Conservation (phyloP, 2,329 filamentous ascomycete species). For the Alternaria dauci region DNA sequence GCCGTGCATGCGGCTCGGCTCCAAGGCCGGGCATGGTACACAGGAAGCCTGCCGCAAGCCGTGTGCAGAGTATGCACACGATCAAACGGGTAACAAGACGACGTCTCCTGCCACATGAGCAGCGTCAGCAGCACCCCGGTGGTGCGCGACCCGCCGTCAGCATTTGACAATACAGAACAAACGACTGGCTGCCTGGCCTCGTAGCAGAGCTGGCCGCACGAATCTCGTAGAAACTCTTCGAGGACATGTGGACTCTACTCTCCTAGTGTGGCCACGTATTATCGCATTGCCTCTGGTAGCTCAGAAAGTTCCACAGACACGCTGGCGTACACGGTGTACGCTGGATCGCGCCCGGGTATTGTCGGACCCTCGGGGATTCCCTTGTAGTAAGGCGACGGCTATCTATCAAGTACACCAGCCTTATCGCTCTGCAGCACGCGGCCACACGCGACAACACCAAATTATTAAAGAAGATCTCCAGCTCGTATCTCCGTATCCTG, state of each 20-base stretch:
- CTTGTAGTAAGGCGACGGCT: conserved; percentile 19
- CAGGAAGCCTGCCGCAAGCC: conserved; percentile 10
- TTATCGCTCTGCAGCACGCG: conserved; percentile 23
- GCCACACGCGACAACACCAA: conserved; percentile 26
- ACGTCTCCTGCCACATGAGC: not conserved
- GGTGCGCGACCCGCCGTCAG: conserved; percentile 3
- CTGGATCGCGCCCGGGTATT: conserved; percentile 22
- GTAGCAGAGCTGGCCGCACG: conserved; percentile 3
- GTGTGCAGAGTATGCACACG: conserved; percentile 6
- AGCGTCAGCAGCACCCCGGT: conserved; percentile 7
- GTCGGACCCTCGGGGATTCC: conserved; percentile 16
- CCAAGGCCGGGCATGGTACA: conserved; percentile 10
- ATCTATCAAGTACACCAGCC: conserved; percentile 18
- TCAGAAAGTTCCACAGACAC: conserved; percentile 9
- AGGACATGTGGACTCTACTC: conserved; percentile 3
- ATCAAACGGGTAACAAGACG: not conserved
- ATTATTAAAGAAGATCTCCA: conserved; percentile 23
- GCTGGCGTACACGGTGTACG: conserved; percentile 1
- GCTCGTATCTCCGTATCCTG: conserved; percentile 19
- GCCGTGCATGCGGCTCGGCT: conserved; percentile 18
- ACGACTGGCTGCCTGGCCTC: conserved; percentile 7
- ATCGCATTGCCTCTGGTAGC: conserved; percentile 3
- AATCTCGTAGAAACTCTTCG: not conserved
- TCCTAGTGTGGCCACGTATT: conserved; percentile 3
- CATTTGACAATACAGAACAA: conserved; percentile 9